A percentile compares a stretch with the other conserved stretches of the same genome.
Evolutionary conservation across 2,329 filamentous ascomycete genomes (phyloP).

Genomic region (Nakataea oryzae): DNA sequence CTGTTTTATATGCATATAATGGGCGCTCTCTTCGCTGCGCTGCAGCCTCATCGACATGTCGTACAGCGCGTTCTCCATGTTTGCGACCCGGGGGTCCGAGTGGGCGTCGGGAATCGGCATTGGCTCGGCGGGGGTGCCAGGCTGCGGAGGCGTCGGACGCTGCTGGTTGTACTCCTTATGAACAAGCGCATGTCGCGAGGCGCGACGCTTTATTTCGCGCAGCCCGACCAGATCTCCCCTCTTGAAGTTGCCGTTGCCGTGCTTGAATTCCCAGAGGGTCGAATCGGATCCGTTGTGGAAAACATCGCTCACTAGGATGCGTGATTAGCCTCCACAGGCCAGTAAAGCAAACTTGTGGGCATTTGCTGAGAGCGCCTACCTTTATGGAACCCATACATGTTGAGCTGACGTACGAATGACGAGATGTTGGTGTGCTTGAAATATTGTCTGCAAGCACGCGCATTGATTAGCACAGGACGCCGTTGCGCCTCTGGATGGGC

Average conservation of each 20-base stretch:
- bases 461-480: neutral
- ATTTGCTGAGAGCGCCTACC: conserved; percentile 39
- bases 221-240: conserved; percentile 84
- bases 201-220: conserved; percentile 89
- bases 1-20: conserved; percentile 70
- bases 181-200: conserved; percentile 85
- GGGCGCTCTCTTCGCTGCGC: conserved; percentile 73
- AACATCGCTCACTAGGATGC: conserved; percentile 84
- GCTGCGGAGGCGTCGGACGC: conserved; percentile 63
- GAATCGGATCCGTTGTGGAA: conserved; percentile 93
- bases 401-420: conserved; percentile 92
- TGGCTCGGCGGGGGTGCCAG: conserved; percentile 75
- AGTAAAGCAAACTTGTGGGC: neutral
- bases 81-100: conserved; percentile 64
- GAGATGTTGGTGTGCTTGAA: conserved; percentile 99
- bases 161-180: conserved; percentile 80
- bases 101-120: conserved; percentile 56
- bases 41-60: conserved; percentile 68
- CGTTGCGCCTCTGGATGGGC: too few species aligned
- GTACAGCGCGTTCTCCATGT: conserved; percentile 72
- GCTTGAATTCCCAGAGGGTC: conserved; percentile 97
- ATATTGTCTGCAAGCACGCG: conserved; percentile 59
- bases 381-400: conserved; percentile 99
- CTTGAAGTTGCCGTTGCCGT: conserved; percentile 95
- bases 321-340: neutral